Evolutionary conservation across 306 rosid genomes (phyloP), one percentile per base, ranked within the genome.

Genomic region (Rosa multiflora): DNA sequence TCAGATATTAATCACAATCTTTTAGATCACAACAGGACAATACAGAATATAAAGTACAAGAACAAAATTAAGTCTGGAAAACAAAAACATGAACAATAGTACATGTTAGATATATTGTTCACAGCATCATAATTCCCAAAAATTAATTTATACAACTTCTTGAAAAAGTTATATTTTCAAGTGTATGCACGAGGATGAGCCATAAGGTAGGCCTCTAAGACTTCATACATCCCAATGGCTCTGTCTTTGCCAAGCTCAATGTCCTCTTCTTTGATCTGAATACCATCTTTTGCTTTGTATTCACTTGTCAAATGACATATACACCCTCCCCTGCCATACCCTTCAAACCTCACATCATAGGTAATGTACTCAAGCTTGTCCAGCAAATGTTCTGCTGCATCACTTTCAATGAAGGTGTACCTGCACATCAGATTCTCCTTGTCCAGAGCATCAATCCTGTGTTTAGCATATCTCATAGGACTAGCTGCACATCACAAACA

Each of bases 201-300:
- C 82, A 85, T 74, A 12, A 85, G 88, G 76, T 85, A 81, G 72
- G 88, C 85, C 80, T 81, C 88, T 70, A 85, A 59, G n/a, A 81
- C 88, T 79, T 85, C 88, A 40, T 85, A 85, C 85, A 85, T 69
- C 15, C 88, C 85, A 26, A 85, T 85, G 58, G 83, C 81, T 75
- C 85, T 85, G 67, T 81, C 83, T 69, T 85, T 85, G 44, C 88
- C 85, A 53, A 51, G 83, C 81, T 85, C 85, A 39, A 85, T 81
- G 68, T 81, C 88, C 49, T 78, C 81, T 70, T 81, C 85, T 72
- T 78, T 81, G 76, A 78, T 85, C 72, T 81, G 80, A 4, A 53
- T 29, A 18, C 82, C 85, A 17, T 78, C 85, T 72, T 74, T 81
- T 12, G 76, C 79, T 66, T 85, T 85, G 83, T 85, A 85, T 56